These are phyloP conservation scores for Phaeophleospora eucalypticola DNA, from an alignment of 2,329 filamentous ascomycete species.

Conservation along the genomic window DNA sequence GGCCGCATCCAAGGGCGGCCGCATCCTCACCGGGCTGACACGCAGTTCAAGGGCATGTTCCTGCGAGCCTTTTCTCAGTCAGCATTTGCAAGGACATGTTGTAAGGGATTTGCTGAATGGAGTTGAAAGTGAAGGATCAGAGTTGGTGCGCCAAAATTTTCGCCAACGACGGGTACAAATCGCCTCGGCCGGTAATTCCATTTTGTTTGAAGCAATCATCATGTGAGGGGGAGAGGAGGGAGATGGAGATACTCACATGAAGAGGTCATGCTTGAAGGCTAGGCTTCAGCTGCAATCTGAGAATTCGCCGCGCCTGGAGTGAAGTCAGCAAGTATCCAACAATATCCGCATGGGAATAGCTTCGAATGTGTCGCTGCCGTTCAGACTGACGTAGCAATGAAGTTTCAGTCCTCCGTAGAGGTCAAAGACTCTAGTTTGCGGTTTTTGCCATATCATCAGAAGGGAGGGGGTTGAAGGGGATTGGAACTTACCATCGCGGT, in stretches of 20 bases:
- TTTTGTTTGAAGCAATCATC: constrained; percentile 23
- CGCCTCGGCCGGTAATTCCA: constrained; percentile 28
- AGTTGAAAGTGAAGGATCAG: neutral
- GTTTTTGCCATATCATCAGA: constrained; percentile 26
- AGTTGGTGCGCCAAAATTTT: constrained; percentile 11
- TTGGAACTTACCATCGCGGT: constrained; percentile 12
- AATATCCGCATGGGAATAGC: neutral
- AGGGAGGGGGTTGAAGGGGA: constrained; percentile 1
- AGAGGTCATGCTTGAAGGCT: neutral
- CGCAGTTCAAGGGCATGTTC: neutral
- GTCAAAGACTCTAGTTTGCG: constrained; percentile 30
- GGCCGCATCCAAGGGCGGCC: neutral
- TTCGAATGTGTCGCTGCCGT: constrained; percentile 2
- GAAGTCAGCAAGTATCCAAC: neutral
- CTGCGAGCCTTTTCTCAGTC: neutral
- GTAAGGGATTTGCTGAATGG: too few species aligned
- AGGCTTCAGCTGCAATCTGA: too few species aligned
- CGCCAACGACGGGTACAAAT: constrained; percentile 12
- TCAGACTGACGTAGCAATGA: constrained; percentile 29
- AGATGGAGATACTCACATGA: constrained; percentile 4
- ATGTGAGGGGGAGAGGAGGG: constrained; percentile 8
- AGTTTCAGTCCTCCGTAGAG: constrained; percentile 26
- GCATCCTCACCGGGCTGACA: neutral
- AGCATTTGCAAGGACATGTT: too few species aligned
- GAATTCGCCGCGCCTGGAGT: constrained; percentile 1